A percentile compares a stretch with the other conserved stretches of the same genome.
Conservation (phyloP, 2,329 filamentous ascomycete genomes). For the Cadophora malorum region DNA sequence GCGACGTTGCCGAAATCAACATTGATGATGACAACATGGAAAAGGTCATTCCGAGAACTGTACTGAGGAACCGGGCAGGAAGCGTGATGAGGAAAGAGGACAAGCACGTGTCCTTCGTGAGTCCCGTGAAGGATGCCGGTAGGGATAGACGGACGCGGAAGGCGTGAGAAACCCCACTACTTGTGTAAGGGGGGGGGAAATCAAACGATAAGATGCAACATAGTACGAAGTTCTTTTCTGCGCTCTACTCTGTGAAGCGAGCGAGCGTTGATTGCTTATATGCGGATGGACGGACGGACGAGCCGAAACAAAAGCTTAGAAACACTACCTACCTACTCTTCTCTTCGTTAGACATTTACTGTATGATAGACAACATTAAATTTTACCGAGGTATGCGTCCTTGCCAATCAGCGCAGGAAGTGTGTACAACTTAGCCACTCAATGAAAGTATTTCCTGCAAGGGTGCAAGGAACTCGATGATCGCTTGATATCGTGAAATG, state of each 20-base stretch:
- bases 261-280: constrained; percentile 15
- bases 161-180: constrained; percentile 9
- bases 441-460: background rate
- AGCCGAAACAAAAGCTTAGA: constrained; percentile 28
- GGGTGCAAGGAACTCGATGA: background rate
- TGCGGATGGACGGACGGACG: background rate
- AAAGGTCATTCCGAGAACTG: constrained; percentile 40
- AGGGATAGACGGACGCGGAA: constrained; percentile 35
- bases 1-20: constrained; percentile 67
- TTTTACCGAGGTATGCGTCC: constrained; percentile 7
- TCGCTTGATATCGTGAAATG: background rate
- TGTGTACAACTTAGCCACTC: background rate
- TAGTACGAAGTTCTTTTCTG: constrained; percentile 20
- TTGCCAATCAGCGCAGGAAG: background rate
- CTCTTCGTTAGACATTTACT: constrained; percentile 35
- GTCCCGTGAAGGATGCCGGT: constrained; percentile 42
- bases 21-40: constrained; percentile 57
- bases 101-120: constrained; percentile 48
- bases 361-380: constrained; percentile 41
- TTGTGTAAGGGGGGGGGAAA: background rate
- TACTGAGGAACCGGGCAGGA: constrained; percentile 37
- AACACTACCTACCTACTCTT: constrained; percentile 32
- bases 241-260: constrained; percentile 25
- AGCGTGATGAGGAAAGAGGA: constrained; percentile 43
- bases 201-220: constrained; percentile 6